Conservation (phyloP, 2,329 filamentous ascomycete genomes). For the Colletotrichum sp. region DNA sequence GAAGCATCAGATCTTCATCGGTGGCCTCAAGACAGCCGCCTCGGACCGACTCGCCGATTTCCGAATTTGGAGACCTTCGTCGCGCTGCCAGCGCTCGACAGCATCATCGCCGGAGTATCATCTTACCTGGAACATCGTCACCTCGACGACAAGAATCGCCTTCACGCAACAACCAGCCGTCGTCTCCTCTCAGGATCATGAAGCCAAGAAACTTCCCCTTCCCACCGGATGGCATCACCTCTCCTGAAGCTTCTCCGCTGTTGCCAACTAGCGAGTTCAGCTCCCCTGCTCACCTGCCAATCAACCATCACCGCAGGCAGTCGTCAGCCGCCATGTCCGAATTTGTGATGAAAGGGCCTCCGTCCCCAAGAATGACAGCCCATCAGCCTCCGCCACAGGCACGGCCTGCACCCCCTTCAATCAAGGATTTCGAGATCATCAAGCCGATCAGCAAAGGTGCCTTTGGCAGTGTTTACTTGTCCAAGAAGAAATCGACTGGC, state of each 20-base stretch:
- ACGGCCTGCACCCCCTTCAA: slow-evolving; percentile 89
- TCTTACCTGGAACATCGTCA: slow-evolving; percentile 79
- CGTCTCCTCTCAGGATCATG: slow-evolving; percentile 83
- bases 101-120: slow-evolving; percentile 84
- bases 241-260: slow-evolving; percentile 89
- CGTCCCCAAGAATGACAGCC: slow-evolving; percentile 82
- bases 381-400: slow-evolving; percentile 83
- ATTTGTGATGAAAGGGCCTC: slow-evolving; percentile 68
- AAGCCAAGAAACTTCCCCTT: slow-evolving; percentile 74
- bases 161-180: slow-evolving; percentile 74
- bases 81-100: slow-evolving; percentile 81
- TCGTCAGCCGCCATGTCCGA: slow-evolving; percentile 88
- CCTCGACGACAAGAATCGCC: slow-evolving; percentile 89
- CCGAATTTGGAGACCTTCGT: slow-evolving; percentile 79
- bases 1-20: slow-evolving; percentile 83
- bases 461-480: slow-evolving; percentile 96
- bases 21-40: slow-evolving; percentile 69
- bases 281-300: slow-evolving; percentile 68
- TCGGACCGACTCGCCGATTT: slow-evolving; percentile 88
- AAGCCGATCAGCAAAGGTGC: slow-evolving; percentile 99
- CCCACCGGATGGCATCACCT: slow-evolving; percentile 71
- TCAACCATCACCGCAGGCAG: slow-evolving; percentile 80
- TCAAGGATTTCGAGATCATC: slow-evolving; percentile 99
- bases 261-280: slow-evolving; percentile 82
- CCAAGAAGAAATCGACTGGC: slow-evolving; percentile 97